Evolutionary conservation across 2,329 filamentous ascomycete species (phyloP), one percentile per base, ranked within the genome.

Genomic region (Colletotrichum sp.): DNA sequence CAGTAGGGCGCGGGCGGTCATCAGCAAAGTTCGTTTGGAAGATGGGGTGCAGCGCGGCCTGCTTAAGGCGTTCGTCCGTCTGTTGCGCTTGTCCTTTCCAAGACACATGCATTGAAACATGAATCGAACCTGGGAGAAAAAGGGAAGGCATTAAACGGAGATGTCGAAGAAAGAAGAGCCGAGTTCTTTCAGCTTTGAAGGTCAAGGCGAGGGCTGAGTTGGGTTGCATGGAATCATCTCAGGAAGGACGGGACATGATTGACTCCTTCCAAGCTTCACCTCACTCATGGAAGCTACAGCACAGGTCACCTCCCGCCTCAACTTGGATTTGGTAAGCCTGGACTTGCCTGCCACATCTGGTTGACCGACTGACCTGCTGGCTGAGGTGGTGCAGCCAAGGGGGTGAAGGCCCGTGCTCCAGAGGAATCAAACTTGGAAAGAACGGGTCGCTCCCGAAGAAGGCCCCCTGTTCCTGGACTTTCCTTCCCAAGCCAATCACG

Each of bases 371-470:
- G 12, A 18, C 16, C 55, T 28, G 36, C 16, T 43, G 16, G 36
- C 39, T 43, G 39, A 43, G 39, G 39, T 43, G 39, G 39, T 28
- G 26, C 26, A 28, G 26, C 57, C 24, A 60, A 24, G 43, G 24
- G 26, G 63, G 28, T 16, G 30, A 18, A 4, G 67, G 66, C 43
- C 67, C 66, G 71, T 74, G 71, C 71, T 48, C 32, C 52, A 15
- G 16, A 55, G 66, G 39, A 43, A 48, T 72, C 73, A 26, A 72
- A 72, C 39, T 59, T 55, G 73, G 71, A 71, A 75, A 75, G 65
- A 71, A 76, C 71, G 74, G 74, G 74, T 76, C 71, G 36, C 48
- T 76, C 71, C 71, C 71, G 71, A 65, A 12, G 21, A 52, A 15
- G 55, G 43, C 21, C 60, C 73, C 74, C 74, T 71, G 71, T 71